A percentile compares a stretch with the other conserved stretches of the same genome.
Conservation (phyloP, 768 basidiomycete species). For the Boletus coccyginus region DNA sequence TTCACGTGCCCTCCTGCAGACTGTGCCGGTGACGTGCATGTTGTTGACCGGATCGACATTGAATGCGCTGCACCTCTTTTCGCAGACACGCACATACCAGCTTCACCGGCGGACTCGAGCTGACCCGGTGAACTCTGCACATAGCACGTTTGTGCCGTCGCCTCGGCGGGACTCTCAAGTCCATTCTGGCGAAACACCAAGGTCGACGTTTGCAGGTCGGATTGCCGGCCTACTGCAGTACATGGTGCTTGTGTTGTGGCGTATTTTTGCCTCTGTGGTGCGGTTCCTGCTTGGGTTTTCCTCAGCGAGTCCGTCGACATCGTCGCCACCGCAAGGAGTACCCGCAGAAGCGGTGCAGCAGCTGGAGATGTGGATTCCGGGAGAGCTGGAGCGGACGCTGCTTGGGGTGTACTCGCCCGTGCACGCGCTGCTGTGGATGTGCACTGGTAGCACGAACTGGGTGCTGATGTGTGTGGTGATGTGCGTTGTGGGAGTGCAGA, state of each 20-base stretch:
- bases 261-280: conserved; percentile 52
- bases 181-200: conserved; percentile 34
- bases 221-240: conserved; percentile 29
- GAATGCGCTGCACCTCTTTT: conserved; percentile 68
- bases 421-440: conserved; percentile 72
- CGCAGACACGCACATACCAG: conserved; percentile 66
- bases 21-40: conserved; percentile 58
- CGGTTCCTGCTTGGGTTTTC: conserved; percentile 66
- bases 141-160: conserved; percentile 63
- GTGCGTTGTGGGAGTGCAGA: conserved; percentile 64
- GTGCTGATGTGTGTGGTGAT: conserved; percentile 67
- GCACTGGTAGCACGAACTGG: conserved; percentile 72
- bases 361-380: conserved; percentile 76
- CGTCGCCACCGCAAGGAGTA: conserved; percentile 33
- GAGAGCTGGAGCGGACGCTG: conserved; percentile 63
- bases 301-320: conserved; percentile 38
- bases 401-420: conserved; percentile 79
- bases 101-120: conserved; percentile 50
- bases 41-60: conserved; percentile 52
- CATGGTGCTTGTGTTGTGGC: conserved; percentile 44
- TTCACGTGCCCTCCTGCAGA: conserved; percentile 40
- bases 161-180: conserved; percentile 20
- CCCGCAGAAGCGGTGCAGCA: conserved; percentile 63
- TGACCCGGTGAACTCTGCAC: conserved; percentile 68
- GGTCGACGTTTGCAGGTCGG: conserved; percentile 46